phyloP scores from a whole-genome alignment of 202 grass and related monocot genomes.

The Schoenoplectus tabernaemontani region DNA sequence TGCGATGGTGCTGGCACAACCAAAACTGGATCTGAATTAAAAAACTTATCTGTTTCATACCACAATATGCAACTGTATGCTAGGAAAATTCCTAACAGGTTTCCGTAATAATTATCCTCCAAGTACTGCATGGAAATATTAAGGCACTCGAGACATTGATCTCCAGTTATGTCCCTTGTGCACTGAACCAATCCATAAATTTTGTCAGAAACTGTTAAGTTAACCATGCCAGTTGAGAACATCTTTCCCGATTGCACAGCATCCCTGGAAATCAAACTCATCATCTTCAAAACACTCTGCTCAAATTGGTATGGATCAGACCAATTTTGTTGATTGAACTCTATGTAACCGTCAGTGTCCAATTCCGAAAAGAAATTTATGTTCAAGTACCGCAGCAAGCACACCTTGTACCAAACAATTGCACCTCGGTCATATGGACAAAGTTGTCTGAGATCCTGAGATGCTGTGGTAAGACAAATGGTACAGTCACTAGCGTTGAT shows the following conservation, averaged over 20 bases:
- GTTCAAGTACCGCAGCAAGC: slow-evolving; percentile 18
- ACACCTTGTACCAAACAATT: slow-evolving; percentile 13
- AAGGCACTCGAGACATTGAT: slow-evolving; percentile 22
- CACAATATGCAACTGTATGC: neutral
- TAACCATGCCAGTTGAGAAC: neutral
- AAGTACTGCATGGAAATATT: neutral
- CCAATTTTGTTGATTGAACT: neutral
- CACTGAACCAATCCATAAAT: slow-evolving; percentile 19
- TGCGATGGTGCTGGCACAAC: neutral
- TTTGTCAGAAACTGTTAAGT: neutral
- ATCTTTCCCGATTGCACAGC: neutral
- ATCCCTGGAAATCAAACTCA: neutral
- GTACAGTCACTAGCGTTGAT: slow-evolving; percentile 10
- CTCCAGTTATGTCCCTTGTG: slow-evolving; percentile 2
- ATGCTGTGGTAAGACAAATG: slow-evolving; percentile 4
- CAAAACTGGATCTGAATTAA: neutral
- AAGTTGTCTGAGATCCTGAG: neutral
- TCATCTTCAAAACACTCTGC: slow-evolving; percentile 2
- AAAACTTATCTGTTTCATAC: slow-evolving; percentile 9
- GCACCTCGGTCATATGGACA: slow-evolving; percentile 9
- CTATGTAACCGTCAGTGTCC: neutral
- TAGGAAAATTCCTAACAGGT: neutral
- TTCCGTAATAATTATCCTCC: neutral
- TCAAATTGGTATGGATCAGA: slow-evolving; percentile 14
- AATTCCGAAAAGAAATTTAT: neutral